Conservation (phyloP, 495 filamentous ascomycete genomes). For the Penicillium dipodomyicola region DNA sequence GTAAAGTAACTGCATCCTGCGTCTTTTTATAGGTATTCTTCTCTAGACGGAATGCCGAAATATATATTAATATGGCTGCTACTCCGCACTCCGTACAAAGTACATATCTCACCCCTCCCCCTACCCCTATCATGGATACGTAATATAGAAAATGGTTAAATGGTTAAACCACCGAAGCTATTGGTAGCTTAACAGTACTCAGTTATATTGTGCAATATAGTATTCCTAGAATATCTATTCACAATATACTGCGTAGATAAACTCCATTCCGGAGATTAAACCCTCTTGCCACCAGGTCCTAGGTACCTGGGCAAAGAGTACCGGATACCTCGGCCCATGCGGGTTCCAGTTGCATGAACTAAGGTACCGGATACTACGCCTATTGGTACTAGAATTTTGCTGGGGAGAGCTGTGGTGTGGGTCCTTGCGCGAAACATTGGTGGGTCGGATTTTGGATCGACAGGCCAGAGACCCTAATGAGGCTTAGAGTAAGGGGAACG, state of each 20-base stretch:
- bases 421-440: constrained; percentile 23
- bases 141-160: not conserved
- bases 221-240: not conserved
- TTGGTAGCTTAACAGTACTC: not conserved
- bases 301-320: constrained; percentile 1
- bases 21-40: not conserved
- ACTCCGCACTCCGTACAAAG: not conserved
- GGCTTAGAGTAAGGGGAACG: constrained; percentile 8
- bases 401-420: constrained; percentile 22
- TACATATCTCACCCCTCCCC: not conserved
- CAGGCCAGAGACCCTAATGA: constrained; percentile 9
- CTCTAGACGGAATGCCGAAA: not conserved
- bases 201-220: not conserved
- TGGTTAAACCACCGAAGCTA: not conserved
- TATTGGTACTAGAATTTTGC: constrained; percentile 12
- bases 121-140: not conserved
- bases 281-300: not conserved
- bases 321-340: constrained; percentile 10
- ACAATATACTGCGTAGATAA: not conserved
- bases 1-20: not conserved
- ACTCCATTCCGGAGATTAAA: not conserved
- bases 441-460: constrained; percentile 20
- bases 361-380: constrained; percentile 15
- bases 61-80: not conserved
- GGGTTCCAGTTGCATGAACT: not conserved